Base-by-base conservation (phyloP, 176 grass and related monocot species). In the Aechmea fasciata region DNA sequence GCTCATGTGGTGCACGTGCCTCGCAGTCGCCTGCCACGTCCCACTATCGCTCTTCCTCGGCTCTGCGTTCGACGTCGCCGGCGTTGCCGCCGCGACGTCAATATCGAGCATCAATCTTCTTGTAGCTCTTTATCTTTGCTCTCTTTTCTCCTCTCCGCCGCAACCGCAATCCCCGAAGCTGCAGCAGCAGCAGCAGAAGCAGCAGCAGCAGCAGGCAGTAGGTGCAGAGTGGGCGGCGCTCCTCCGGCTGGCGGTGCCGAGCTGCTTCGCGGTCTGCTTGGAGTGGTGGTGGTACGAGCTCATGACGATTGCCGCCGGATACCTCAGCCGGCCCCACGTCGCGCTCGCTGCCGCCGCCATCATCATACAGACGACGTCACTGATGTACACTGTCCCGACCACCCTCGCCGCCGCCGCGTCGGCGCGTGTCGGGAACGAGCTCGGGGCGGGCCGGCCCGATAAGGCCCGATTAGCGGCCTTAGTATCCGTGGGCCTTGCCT, bases 261-360 rank as follows among this genome's bases (percentile, higher is more conserved):
- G 74, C 65, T 76, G 74, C 52, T 48, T 76, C 1, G 64, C 26
- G 4, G 74, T 76, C 50, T 76, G 74, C 6, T 10, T 76, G 3
- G 74, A 76, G 50, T 76, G 74, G 74, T 76, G 74, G 74, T 76
- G 68, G 51, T 64, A 76, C 51, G 64, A 17, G 54, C 14, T 76
- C 9, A 76, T 76, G 74, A 68, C 74, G 11, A 66, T 76, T 25
- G 64, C 65, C 51, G 52, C 64, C 10, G 74, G 74, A 1, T 76
- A 76, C 51, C 74, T 77, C 7, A 2, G 65, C 52, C 48, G 69
- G 12, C 54, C 54, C 14, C n/a, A 14, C 54, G 54, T 59, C 15
- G 54, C 54, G 3, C 54, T 59, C 13, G 14, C 74, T 17, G 66
- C 74, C n/a, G 51, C 74, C 28, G 74, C 74, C 18, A 77, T 77